These are phyloP conservation scores for Posidonia australis DNA, from an alignment of 106 monocot genomes.

Conservation along the genomic window DNA sequence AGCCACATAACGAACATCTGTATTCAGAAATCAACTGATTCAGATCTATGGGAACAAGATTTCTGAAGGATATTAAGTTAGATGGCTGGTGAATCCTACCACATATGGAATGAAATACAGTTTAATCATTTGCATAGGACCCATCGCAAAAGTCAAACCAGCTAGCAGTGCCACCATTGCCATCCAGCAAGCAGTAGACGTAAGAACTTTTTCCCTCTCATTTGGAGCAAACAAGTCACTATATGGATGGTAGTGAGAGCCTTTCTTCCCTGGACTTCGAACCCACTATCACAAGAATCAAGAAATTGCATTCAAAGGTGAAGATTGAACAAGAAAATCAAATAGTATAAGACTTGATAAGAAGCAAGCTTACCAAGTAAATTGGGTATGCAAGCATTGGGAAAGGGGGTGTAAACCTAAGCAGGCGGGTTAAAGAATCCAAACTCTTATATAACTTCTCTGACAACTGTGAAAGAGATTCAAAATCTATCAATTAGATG, in stretches of 20 bases:
- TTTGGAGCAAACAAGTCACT: constrained; percentile 20
- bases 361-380: constrained; percentile 30
- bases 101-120: constrained; percentile 19
- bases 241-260: constrained; percentile 19
- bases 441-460: constrained; percentile 45
- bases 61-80: background rate
- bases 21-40: constrained; percentile 4
- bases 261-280: constrained; percentile 28
- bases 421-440: constrained; percentile 25
- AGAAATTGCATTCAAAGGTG: background rate
- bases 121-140: constrained; percentile 19
- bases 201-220: constrained; percentile 24
- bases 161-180: constrained; percentile 21
- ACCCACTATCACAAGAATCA: background rate
- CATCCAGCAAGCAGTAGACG: constrained; percentile 22
- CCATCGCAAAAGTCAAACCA: constrained; percentile 14
- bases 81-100: background rate
- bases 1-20: constrained; percentile 59
- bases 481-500: background rate
- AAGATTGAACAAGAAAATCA: background rate
- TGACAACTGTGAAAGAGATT: constrained; percentile 28
- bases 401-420: constrained; percentile 56
- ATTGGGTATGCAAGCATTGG: constrained; percentile 67
- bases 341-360: background rate
- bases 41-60: background rate